These are phyloP conservation scores for Fusarium sp. DNA, from an alignment of 2,329 filamentous ascomycete genomes.

Conservation along the genomic window DNA sequence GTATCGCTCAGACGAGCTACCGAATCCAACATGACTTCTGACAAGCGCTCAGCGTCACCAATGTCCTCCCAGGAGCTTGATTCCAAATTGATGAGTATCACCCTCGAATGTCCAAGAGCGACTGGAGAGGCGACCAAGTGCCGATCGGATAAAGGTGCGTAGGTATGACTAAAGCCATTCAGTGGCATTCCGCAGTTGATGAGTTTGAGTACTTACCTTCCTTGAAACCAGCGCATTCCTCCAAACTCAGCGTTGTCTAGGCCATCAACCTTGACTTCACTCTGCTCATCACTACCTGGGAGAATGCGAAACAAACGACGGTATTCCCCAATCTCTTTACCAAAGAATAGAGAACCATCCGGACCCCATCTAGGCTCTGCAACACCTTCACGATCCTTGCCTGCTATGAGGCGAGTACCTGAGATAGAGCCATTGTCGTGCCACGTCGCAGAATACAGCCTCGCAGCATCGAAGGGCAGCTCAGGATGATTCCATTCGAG, in stretches of 20 bases:
- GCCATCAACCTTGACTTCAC: conserved; percentile 54
- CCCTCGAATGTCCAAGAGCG: conserved; percentile 52
- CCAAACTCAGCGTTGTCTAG: conserved; percentile 61
- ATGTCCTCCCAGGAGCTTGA: conserved; percentile 52
- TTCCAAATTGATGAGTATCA: conserved; percentile 59
- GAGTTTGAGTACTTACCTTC: conserved; percentile 48
- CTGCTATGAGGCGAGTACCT: conserved; percentile 58
- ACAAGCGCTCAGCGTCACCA: conserved; percentile 50
- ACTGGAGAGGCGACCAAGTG: conserved; percentile 55
- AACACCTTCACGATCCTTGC: conserved; percentile 60
- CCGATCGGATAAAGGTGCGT: conserved; percentile 55
- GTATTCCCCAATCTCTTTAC: conserved; percentile 62
- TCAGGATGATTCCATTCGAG: conserved; percentile 69
- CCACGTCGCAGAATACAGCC: conserved; percentile 63
- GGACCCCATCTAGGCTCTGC: conserved; percentile 67
- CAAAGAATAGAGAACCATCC: conserved; percentile 65
- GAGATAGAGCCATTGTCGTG: conserved; percentile 51
- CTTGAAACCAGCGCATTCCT: conserved; percentile 52
- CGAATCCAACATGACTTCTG: conserved; percentile 54
- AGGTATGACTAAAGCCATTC: conserved; percentile 55
- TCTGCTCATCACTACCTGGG: conserved; percentile 47
- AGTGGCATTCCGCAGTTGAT: neutral
- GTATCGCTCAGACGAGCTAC: conserved; percentile 55
- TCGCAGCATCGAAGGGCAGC: conserved; percentile 65
- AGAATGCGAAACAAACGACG: conserved; percentile 63